Base-by-base conservation (phyloP, 148 eudicot species). In the Vaccinium corymbosum region DNA sequence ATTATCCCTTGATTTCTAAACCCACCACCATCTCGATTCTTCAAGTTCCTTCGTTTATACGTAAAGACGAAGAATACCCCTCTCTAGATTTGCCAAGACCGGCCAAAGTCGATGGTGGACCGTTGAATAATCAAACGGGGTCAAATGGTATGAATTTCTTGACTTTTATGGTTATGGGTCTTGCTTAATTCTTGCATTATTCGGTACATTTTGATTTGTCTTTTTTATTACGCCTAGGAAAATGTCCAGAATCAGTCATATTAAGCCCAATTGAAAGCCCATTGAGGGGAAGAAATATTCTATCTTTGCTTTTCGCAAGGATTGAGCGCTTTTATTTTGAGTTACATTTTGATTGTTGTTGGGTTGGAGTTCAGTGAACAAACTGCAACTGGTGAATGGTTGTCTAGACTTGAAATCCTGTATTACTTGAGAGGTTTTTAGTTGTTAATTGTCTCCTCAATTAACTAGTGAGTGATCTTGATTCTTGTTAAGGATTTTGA, bases 101-200 rank as follows among this genome's bases (percentile, higher is more conserved):
- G 66, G 62, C n/a, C 12, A 12, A 3, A 57, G 7, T n/a, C 32
- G 57, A 49, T n/a, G 53, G 49, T 42, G 10, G 3, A 46, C 52
- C 78, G 29, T 15, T 27, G 51, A n/a, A 55, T 72, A 22, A 4
- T 29, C 17, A 71, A 53, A 29, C 11, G 15, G 71, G 19, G 27
- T 79, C 83, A 7, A 56, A 7, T 49, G 86, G 85, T 83, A 83
- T 48, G 42, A 52, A 52, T 78, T 1, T 46, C 2, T 52, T 78
- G 10, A 78, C 62, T 53, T 53, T 27, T 32, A 49, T 56, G 72
- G 35, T 20, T 80, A 20, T 84, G 19, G 46, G 72, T 8, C 27
- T 64, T 79, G 52, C 35, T 78, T 64, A 8, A 27, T 76, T 56
- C 57, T 79, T 56, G 64, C 27, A 52, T 25, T 78, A 13, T 4